Conservation (phyloP, 2,329 filamentous ascomycete genomes). For the Emydomyces testavorans region DNA sequence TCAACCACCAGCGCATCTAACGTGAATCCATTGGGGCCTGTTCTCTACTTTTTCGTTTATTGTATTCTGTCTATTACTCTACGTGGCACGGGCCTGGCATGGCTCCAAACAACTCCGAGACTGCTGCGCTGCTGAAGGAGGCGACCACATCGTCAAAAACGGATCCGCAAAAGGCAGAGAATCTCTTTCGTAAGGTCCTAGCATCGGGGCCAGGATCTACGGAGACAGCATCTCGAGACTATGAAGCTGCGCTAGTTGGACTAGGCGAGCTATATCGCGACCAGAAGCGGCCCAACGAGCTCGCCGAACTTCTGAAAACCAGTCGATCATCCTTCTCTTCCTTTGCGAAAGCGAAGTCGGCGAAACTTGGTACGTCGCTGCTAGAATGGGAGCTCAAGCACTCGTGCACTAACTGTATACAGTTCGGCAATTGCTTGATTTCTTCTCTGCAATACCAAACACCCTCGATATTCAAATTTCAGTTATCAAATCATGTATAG, state of each 20-base stretch:
- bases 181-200: constrained; percentile 80
- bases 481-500: constrained; percentile 98
- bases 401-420: constrained; percentile 12
- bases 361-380: constrained; percentile 69
- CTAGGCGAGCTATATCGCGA: constrained; percentile 89
- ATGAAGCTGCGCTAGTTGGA: constrained; percentile 77
- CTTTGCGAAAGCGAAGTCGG: constrained; percentile 97
- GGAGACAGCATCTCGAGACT: constrained; percentile 79
- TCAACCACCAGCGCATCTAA: constrained; percentile 1
- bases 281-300: constrained; percentile 63
- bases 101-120: constrained; percentile 40
- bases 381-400: background rate
- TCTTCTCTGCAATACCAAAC: constrained; percentile 87
- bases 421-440: constrained; percentile 95
- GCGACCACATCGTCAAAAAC: constrained; percentile 73
- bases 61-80: background rate
- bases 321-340: constrained; percentile 85
- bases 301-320: constrained; percentile 80
- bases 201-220: constrained; percentile 72
- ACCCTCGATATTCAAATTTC: constrained; percentile 87
- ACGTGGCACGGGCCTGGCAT: constrained; percentile 23
- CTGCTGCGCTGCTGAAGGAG: constrained; percentile 64
- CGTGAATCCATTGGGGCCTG: background rate
- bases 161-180: constrained; percentile 72
- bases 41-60: background rate